phyloP scores from a whole-genome alignment of 1,284 basidiomycete species.

The Ustilago tritici region DNA sequence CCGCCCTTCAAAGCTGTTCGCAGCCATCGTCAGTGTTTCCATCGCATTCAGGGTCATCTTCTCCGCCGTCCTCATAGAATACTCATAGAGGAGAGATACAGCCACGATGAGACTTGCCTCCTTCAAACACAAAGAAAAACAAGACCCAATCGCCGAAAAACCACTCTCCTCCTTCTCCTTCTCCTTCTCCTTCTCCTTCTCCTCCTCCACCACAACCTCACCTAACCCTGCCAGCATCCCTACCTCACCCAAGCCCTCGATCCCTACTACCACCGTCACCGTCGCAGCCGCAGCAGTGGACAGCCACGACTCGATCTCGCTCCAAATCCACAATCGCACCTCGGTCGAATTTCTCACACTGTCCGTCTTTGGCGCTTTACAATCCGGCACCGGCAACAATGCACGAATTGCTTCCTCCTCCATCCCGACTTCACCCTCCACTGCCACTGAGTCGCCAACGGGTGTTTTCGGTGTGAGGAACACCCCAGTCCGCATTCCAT shows the following conservation, averaged over 20 bases:
- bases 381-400: slow-evolving; percentile 10
- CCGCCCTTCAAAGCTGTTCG: no score
- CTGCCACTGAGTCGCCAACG: not conserved
- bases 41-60: not conserved
- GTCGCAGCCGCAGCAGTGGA: not conserved
- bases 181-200: not conserved
- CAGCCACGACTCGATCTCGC: slow-evolving; percentile 28
- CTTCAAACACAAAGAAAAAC: slow-evolving; percentile 25
- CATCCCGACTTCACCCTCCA: slow-evolving; percentile 17
- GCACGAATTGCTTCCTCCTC: slow-evolving; percentile 20
- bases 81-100: not conserved
- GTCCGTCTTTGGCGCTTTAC: slow-evolving; percentile 37
- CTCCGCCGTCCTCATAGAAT: not conserved
- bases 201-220: not conserved
- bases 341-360: slow-evolving; percentile 26
- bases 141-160: slow-evolving; percentile 19
- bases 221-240: not conserved
- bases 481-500: slow-evolving; percentile 17
- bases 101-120: slow-evolving; percentile 22
- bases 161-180: not conserved
- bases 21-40: not conserved
- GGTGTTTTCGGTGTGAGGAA: slow-evolving; percentile 29
- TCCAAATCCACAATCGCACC: slow-evolving; percentile 39
- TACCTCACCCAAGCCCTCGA: no score
- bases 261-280: not conserved